These are phyloP conservation scores for Aspergillus biplanus DNA, from an alignment of 495 filamentous ascomycete genomes.

Conservation along the genomic window DNA sequence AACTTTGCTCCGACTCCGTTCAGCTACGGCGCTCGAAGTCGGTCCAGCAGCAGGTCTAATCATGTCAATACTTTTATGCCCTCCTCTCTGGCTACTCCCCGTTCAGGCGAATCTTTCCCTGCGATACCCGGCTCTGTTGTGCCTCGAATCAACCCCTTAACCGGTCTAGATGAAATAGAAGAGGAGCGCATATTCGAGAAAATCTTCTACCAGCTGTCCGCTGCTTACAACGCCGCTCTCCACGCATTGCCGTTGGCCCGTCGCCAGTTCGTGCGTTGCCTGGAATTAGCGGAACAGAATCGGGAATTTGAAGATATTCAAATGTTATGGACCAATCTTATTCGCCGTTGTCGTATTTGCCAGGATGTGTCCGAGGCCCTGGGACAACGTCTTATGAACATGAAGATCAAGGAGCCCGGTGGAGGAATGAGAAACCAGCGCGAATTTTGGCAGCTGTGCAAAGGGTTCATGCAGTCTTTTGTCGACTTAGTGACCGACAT, in stretches of 20 bases:
- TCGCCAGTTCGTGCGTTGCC: slow-evolving; percentile 58
- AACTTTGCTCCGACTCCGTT: slow-evolving; percentile 39
- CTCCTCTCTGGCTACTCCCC: slow-evolving; percentile 63
- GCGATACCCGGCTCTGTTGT: slow-evolving; percentile 51
- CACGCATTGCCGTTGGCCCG: slow-evolving; percentile 67
- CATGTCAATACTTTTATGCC: slow-evolving; percentile 51
- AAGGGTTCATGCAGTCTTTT: slow-evolving; percentile 75
- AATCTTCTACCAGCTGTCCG: slow-evolving; percentile 73
- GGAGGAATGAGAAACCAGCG: slow-evolving; percentile 68
- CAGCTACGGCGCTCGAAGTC: slow-evolving; percentile 44
- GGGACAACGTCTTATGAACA: slow-evolving; percentile 69
- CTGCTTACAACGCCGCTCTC: slow-evolving; percentile 67
- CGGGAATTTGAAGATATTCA: slow-evolving; percentile 54
- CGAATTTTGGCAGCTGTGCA: slow-evolving; percentile 83
- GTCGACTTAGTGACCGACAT: slow-evolving; percentile 72
- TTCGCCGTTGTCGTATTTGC: slow-evolving; percentile 65
- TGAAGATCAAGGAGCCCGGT: slow-evolving; percentile 82
- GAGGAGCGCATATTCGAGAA: slow-evolving; percentile 80
- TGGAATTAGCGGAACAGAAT: slow-evolving; percentile 50
- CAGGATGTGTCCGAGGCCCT: slow-evolving; percentile 68
- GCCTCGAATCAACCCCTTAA: slow-evolving; percentile 55
- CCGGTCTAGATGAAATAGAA: slow-evolving; percentile 64
- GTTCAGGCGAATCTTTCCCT: slow-evolving; percentile 78
- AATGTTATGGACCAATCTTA: slow-evolving; percentile 70
- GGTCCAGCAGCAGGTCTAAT: slow-evolving; percentile 56